These are phyloP conservation scores for Blastobotrys apis DNA, from an alignment of 1,139 yeast genomes.

Conservation along the genomic window DNA sequence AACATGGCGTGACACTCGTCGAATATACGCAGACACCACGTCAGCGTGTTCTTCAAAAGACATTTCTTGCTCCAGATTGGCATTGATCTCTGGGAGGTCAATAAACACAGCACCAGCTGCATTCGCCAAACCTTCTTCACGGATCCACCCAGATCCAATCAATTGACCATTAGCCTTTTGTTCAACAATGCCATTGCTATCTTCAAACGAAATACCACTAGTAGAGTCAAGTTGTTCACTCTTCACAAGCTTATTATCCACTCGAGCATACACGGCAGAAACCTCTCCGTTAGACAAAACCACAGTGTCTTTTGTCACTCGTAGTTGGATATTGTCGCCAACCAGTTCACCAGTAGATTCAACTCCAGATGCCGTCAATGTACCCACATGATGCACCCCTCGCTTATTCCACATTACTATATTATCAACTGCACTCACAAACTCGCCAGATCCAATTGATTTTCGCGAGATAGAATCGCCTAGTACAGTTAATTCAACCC, in stretches of 20 bases:
- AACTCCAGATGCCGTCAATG: slow-evolving; percentile 2
- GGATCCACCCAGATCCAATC: slow-evolving; percentile 38
- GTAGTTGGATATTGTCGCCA: slow-evolving; percentile 1
- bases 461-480: not conserved
- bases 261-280: not conserved
- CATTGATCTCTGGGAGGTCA: slow-evolving; percentile 36
- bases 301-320: slow-evolving; percentile 1
- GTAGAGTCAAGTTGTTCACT: not conserved
- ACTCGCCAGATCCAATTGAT: slow-evolving; percentile 2
- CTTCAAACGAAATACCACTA: not conserved
- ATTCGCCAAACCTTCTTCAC: slow-evolving; percentile 46
- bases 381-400: not conserved
- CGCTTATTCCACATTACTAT: not conserved
- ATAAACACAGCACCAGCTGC: slow-evolving; percentile 41
- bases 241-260: not conserved
- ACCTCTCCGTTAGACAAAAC: not conserved
- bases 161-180: slow-evolving; percentile 3
- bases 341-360: not conserved
- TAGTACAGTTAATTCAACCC: slow-evolving; percentile 4
- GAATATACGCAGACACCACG: slow-evolving; percentile 41
- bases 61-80: slow-evolving; percentile 38
- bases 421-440: not conserved
- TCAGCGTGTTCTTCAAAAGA: slow-evolving; percentile 39
- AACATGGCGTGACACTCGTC: slow-evolving; percentile 42
- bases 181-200: not conserved